These are phyloP conservation scores for Fusarium sp. DNA, from an alignment of 2,329 filamentous ascomycete genomes.

Conservation along the genomic window DNA sequence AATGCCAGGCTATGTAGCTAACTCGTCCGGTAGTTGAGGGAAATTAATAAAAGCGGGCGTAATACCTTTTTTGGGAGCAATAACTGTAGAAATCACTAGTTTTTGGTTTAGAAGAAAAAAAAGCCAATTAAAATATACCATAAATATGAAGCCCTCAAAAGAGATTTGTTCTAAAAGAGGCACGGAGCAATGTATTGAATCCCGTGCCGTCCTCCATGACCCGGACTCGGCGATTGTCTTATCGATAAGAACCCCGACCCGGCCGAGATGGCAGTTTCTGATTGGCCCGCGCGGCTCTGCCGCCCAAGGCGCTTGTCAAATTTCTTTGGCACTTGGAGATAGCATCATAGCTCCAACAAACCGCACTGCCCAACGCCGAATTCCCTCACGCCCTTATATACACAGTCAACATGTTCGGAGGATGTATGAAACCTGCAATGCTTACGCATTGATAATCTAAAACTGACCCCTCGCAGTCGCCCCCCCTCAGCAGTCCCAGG, in stretches of 20 bases:
- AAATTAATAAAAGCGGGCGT: background rate
- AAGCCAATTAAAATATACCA: no score
- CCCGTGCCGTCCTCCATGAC: background rate
- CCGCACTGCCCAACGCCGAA: slow-evolving; percentile 11
- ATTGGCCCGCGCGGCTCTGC: slow-evolving; percentile 29
- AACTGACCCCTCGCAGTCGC: slow-evolving; percentile 61
- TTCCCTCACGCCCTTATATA: background rate
- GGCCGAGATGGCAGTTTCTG: background rate
- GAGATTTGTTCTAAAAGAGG: background rate
- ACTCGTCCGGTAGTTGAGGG: background rate
- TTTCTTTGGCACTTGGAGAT: slow-evolving; percentile 42
- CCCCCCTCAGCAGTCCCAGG: slow-evolving; percentile 75
- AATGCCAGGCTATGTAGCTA: background rate
- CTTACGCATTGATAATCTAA: background rate
- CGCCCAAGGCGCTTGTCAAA: slow-evolving; percentile 26
- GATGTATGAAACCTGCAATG: slow-evolving; percentile 58
- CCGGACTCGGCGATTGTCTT: slow-evolving; percentile 3
- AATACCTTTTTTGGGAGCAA: background rate
- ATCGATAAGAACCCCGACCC: slow-evolving; percentile 43
- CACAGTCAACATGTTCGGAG: slow-evolving; percentile 69
- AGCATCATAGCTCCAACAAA: slow-evolving; percentile 40
- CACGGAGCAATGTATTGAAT: background rate
- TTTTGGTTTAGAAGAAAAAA: no score
- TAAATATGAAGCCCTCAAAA: no score
- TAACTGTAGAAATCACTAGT: no score